These are phyloP conservation scores for Colletotrichum sp. DNA, from an alignment of 2,329 filamentous ascomycete genomes.

Conservation along the genomic window DNA sequence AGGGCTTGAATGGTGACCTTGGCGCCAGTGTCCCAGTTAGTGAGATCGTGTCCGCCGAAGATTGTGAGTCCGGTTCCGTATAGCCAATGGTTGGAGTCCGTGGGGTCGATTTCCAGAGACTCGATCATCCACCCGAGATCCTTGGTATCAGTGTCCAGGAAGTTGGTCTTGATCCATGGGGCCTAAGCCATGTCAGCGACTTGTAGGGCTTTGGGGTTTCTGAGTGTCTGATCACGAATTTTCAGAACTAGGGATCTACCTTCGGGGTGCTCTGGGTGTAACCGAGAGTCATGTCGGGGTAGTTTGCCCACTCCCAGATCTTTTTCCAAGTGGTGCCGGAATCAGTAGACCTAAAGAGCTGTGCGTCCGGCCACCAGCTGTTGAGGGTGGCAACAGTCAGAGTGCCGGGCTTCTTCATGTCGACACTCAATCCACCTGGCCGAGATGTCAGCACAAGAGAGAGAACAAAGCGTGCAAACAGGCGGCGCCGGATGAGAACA, in stretches of 20 bases:
- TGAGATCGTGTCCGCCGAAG: constrained; percentile 58
- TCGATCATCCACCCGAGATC: constrained; percentile 68
- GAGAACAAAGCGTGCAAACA: fast-evolving
- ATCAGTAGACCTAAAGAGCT: constrained; percentile 60
- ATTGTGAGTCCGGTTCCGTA: constrained; percentile 63
- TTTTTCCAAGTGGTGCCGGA: constrained; percentile 59
- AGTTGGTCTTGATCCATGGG: constrained; percentile 59
- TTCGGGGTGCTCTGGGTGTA: constrained; percentile 51
- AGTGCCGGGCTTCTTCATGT: constrained; percentile 58
- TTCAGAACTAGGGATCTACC: neutral
- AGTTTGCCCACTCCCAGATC: constrained; percentile 56
- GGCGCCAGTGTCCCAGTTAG: constrained; percentile 53
- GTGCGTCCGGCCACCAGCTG: constrained; percentile 64
- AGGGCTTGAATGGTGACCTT: constrained; percentile 52
- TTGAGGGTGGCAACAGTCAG: constrained; percentile 62
- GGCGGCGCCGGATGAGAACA: fast-evolving
- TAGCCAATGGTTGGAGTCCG: constrained; percentile 64
- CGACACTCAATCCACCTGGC: constrained; percentile 52
- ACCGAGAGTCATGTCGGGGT: constrained; percentile 49
- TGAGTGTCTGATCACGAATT: no score
- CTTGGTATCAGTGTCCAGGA: constrained; percentile 51
- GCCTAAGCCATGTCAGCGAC: constrained; percentile 29
- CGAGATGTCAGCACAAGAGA: fast-evolving
- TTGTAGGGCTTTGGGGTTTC: no score
- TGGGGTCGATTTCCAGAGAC: constrained; percentile 60